Conservation (phyloP, 2,329 filamentous ascomycete species). For the Periconia macrospinosa region DNA sequence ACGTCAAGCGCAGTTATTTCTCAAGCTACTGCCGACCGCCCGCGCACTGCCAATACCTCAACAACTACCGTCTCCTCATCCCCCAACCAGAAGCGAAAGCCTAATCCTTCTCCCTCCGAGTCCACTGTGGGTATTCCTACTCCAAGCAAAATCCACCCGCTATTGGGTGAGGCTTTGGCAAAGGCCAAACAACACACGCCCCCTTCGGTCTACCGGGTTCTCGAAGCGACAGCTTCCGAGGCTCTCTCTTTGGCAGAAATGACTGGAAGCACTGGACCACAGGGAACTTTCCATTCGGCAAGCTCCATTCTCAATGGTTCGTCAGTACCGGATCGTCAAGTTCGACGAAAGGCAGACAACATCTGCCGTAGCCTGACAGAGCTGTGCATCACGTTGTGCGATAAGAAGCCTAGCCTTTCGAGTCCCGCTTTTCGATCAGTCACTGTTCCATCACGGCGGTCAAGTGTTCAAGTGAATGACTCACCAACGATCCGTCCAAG, state of each 20-base stretch:
- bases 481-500: conserved; percentile 35
- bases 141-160: conserved; percentile 67
- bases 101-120: conserved; percentile 45
- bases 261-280: conserved; percentile 73
- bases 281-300: conserved; percentile 62
- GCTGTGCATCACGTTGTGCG: conserved; percentile 76
- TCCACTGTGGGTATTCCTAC: conserved; percentile 49
- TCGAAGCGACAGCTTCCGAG: conserved; percentile 81
- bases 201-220: conserved; percentile 71
- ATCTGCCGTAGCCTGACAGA: conserved; percentile 93
- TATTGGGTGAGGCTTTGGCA: conserved; percentile 76
- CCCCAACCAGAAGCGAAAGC: conserved; percentile 69
- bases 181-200: conserved; percentile 74
- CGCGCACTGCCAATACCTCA: conserved; percentile 86
- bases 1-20: conserved; percentile 72
- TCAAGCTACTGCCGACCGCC: conserved; percentile 76
- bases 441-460: conserved; percentile 31
- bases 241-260: conserved; percentile 77
- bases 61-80: conserved; percentile 89
- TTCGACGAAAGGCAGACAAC: conserved; percentile 87
- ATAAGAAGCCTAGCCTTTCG: conserved; percentile 33
- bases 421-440: conserved; percentile 34
- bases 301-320: conserved; percentile 65
- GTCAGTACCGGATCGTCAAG: conserved; percentile 73
- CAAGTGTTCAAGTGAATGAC: conserved; percentile 41